Conservation (phyloP, 768 basidiomycete genomes). For the Lenzites betulinus region DNA sequence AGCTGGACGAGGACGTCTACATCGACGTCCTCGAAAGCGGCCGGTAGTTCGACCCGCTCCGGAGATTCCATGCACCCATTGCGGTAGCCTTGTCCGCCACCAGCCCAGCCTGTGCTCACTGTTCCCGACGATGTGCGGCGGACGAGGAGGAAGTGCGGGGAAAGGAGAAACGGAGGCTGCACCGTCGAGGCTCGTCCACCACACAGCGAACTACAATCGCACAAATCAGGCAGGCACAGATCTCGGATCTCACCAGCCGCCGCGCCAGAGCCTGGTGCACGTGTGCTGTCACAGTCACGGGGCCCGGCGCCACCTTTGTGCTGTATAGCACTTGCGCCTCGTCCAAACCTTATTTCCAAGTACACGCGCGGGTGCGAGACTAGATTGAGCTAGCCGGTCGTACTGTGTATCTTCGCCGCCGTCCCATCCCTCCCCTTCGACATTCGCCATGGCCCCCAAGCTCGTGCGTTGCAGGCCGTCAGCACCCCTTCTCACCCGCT, state of each 20-base stretch:
- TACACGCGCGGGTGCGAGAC: constrained; percentile 23
- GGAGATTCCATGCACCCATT: constrained; percentile 85
- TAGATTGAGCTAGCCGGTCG: constrained; percentile 23
- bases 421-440: constrained; percentile 34
- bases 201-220: constrained; percentile 5
- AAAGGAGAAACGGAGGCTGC: neutral
- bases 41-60: constrained; percentile 77
- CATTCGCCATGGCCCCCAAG: constrained; percentile 73
- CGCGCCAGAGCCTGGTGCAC: constrained; percentile 7
- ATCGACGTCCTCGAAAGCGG: constrained; percentile 80
- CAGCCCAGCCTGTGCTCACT: constrained; percentile 14
- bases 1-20: constrained; percentile 85
- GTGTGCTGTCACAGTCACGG: constrained; percentile 9
- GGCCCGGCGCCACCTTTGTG: constrained; percentile 18
- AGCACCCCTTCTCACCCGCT: neutral
- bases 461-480: constrained; percentile 49
- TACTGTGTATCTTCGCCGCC: constrained; percentile 28
- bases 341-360: constrained; percentile 52
- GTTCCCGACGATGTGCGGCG: constrained; percentile 18
- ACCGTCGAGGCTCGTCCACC: neutral
- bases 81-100: constrained; percentile 41
- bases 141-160: constrained; percentile 11
- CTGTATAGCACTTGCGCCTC: constrained; percentile 63
- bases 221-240: constrained; percentile 16
- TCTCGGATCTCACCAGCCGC: constrained; percentile 13